A percentile compares a stretch with the other conserved stretches of the same genome.
Conservation (phyloP, 139 green algal genomes). For the Chlorella sp. region DNA sequence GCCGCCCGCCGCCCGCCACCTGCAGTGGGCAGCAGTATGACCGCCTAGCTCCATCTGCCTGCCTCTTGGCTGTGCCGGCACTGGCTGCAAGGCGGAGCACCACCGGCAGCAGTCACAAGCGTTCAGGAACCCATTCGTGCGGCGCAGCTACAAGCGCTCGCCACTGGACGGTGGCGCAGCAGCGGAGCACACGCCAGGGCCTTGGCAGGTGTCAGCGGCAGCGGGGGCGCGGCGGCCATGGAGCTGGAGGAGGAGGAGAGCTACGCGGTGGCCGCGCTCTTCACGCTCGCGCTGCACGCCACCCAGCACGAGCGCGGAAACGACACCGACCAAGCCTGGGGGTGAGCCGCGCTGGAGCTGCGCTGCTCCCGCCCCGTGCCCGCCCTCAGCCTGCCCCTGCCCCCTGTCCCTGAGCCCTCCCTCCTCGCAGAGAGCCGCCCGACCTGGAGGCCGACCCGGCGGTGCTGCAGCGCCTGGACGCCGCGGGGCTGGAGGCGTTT, state of each 20-base stretch:
- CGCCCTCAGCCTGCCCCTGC: too few species aligned
- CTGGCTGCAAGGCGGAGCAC: neutral
- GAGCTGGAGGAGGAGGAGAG: conserved; percentile 64
- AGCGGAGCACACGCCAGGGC: neutral
- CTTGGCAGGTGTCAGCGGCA: neutral
- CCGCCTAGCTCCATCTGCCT: too few species aligned
- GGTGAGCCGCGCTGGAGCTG: neutral
- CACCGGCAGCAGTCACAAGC: neutral
- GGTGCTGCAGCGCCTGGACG: neutral
- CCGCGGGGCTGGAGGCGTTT: conserved; percentile 46
- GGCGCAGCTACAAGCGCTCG: neutral
- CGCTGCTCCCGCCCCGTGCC: neutral
- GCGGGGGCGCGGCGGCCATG: conserved; percentile 38
- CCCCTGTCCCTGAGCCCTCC: too few species aligned
- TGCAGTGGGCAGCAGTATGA: too few species aligned
- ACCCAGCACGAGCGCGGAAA: neutral
- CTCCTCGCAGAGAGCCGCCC: conserved; percentile 16
- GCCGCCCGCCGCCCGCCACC: too few species aligned
- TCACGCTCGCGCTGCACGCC: conserved; percentile 72
- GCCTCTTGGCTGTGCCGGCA: neutral
- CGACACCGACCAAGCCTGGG: neutral
- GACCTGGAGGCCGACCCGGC: conserved; percentile 14
- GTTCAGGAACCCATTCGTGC: neutral
- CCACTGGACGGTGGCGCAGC: neutral
- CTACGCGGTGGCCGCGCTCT: conserved; percentile 63